phyloP scores from a whole-genome alignment of 345 rosid genomes.

The Pistacia integerrima region DNA sequence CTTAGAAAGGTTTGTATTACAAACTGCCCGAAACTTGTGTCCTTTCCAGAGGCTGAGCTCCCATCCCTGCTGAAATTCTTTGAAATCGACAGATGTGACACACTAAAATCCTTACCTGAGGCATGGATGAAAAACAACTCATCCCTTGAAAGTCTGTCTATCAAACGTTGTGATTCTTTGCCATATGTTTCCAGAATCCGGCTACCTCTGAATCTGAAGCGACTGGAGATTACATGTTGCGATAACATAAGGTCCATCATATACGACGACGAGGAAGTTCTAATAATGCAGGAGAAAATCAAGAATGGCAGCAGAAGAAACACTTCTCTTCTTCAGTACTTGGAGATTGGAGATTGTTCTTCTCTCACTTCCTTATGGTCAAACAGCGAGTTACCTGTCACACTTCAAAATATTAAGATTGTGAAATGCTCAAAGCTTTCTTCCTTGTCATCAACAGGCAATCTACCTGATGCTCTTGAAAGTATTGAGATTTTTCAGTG shows the following conservation, averaged over 20 bases:
- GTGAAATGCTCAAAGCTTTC: background rate
- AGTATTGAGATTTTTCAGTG: background rate
- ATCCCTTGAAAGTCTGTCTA: background rate
- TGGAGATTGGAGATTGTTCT: background rate
- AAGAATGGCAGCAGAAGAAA: background rate
- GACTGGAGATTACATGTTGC: background rate
- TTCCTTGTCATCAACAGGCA: background rate
- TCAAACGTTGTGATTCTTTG: background rate
- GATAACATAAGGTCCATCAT: background rate
- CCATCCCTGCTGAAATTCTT: background rate
- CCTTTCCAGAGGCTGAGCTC: constrained; percentile 4
- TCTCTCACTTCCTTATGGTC: background rate
- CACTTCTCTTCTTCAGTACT: background rate
- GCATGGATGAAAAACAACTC: background rate
- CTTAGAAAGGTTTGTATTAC: background rate
- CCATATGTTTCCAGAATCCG: background rate
- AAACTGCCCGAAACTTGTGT: constrained; percentile 9
- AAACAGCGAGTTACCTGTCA: background rate
- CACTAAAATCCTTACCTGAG: background rate
- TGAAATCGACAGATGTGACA: background rate
- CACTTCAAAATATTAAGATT: background rate
- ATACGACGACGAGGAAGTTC: background rate
- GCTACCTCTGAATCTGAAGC: background rate
- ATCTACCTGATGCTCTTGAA: background rate
- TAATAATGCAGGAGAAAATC: background rate